Base-by-base conservation (phyloP, 2,329 filamentous ascomycete genomes). In the Penicillium freii region DNA sequence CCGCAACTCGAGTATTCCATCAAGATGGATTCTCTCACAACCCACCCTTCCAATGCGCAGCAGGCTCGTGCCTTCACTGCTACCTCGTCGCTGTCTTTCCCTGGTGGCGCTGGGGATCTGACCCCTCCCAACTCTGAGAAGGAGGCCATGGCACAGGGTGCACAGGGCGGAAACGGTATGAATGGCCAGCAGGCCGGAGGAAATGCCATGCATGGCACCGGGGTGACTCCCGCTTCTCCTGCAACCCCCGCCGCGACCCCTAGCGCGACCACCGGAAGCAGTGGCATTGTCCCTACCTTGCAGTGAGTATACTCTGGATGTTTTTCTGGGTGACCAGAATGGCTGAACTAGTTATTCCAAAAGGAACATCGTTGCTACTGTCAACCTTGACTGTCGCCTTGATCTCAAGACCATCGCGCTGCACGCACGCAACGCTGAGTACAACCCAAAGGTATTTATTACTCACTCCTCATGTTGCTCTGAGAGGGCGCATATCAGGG, bases 321-420 rank as follows among this genome's bases (percentile, higher is more conserved):
- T 73, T 74, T 71, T 74, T 75, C 70, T 73, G 73, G 72, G 69
- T 68, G 68, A 75, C 74, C 77, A 78, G 72, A 77, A 74, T 51
- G 74, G 77, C 80, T 81, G 80, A 81, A 80, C 75, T 72, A 75
- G 65, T 61, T 64, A 62, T 58, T 62, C 62, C 63, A 67, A 48
- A 91, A 95, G 91, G 87, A 97, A 97, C 82, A 96, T 97, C 80
- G 93, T 97, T 78, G 93, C 94, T 67, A 99, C 94, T 68, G 94
- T 97, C 82, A 97, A 97, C 78, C 85, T 97, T 73, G 91, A 95
- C 82, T 97, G 93, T 80, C 92, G 93, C 69, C 82, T 97, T 80
- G 94, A 99, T 76, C 84, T 99, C 68, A 97, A 97, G 89, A 97
- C 94, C 69, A 97, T 99, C 76, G 94, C 94, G 69, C 84, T 97